Evolutionary conservation across 2,329 filamentous ascomycete genomes (phyloP).

Genomic region (Elsinoe necatrix): DNA sequence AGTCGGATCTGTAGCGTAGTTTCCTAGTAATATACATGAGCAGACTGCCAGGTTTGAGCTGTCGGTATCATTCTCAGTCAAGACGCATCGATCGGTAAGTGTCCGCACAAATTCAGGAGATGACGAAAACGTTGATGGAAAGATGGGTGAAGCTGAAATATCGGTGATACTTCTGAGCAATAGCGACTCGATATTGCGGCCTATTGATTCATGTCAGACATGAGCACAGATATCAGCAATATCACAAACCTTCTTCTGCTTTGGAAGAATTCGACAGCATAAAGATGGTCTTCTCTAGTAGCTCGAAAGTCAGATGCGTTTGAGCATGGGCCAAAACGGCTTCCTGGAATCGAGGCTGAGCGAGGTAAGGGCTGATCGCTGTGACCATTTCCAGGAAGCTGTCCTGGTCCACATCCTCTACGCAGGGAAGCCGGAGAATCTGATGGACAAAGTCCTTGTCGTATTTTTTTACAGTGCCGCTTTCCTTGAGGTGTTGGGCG

Average conservation of each 20-base stretch:
- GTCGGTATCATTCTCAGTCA: slow-evolving; percentile 9
- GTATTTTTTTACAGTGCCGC: neutral
- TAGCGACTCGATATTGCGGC: neutral
- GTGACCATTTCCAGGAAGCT: slow-evolving; percentile 17
- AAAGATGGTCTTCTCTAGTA: slow-evolving; percentile 15
- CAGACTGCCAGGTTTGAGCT: slow-evolving; percentile 11
- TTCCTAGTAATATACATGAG: slow-evolving; percentile 18
- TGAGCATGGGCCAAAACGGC: slow-evolving; percentile 3
- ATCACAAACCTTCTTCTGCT: slow-evolving; percentile 12
- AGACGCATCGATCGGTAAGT: neutral
- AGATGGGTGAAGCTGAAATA: slow-evolving; percentile 2
- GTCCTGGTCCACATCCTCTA: slow-evolving; percentile 16
- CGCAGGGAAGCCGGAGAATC: slow-evolving; percentile 14
- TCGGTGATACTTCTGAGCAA: slow-evolving; percentile 15
- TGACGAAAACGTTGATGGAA: neutral
- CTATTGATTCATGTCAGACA: neutral
- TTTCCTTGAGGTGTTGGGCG: neutral
- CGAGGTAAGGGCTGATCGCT: slow-evolving; percentile 15
- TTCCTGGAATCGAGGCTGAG: slow-evolving; percentile 15
- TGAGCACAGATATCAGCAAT: neutral
- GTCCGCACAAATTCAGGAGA: neutral
- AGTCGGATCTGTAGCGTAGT: slow-evolving; percentile 15
- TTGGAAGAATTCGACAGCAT: slow-evolving; percentile 13
- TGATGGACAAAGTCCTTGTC: slow-evolving; percentile 13
- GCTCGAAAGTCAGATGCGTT: slow-evolving; percentile 15